These are phyloP conservation scores for Fusarium nanum DNA, from an alignment of 2,329 filamentous ascomycete species.

Conservation along the genomic window DNA sequence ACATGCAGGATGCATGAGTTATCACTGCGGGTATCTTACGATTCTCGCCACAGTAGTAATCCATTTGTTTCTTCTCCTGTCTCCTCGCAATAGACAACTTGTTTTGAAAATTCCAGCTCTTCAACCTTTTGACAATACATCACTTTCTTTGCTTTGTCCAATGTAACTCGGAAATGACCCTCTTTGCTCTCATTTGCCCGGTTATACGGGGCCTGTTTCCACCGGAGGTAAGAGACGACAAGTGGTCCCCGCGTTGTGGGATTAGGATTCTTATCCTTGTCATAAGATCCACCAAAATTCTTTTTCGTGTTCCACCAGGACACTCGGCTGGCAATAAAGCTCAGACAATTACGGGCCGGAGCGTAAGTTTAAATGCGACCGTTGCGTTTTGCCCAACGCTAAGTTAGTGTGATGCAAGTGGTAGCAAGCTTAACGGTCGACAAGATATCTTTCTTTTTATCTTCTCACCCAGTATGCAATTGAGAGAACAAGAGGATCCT, in stretches of 20 bases:
- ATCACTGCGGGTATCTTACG: neutral
- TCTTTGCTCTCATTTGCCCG: neutral
- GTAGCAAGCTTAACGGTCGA: neutral
- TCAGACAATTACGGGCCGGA: slow-evolving; percentile 15
- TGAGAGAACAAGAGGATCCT: neutral
- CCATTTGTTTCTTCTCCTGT: neutral
- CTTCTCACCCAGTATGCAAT: neutral
- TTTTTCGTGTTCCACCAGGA: neutral
- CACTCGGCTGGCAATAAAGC: neutral
- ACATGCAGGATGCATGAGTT: neutral
- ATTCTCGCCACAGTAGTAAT: neutral
- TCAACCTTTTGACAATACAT: neutral
- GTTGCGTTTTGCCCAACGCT: neutral
- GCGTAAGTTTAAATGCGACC: neutral
- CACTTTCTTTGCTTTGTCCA: slow-evolving; percentile 8
- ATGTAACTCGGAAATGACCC: neutral
- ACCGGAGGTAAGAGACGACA: neutral
- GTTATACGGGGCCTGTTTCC: neutral
- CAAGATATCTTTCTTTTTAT: neutral
- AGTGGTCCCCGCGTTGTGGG: neutral
- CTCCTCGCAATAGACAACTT: neutral
- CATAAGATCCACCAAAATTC: neutral
- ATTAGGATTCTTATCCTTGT: slow-evolving; percentile 25
- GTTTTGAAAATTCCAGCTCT: neutral
- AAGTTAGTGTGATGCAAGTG: neutral